Evolutionary conservation across 148 eudicot genomes (phyloP).

Genomic region (Vaccinium macrocarpon): DNA sequence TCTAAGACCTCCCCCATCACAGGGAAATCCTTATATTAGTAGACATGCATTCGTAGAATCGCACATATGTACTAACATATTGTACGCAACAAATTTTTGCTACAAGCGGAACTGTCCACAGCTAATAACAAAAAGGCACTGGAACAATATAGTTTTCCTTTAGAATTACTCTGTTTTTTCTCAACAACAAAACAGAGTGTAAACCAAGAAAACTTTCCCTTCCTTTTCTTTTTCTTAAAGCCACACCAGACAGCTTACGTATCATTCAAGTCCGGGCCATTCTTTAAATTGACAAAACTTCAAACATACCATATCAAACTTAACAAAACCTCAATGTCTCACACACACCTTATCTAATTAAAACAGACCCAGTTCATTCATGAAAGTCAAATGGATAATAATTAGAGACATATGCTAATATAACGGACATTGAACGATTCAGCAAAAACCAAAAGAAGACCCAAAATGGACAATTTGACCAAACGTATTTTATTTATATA

Average conservation of each 20-base stretch:
- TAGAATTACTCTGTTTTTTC: not conserved
- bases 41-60: not conserved
- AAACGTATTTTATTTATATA: not conserved
- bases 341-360: not conserved
- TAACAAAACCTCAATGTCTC: not conserved
- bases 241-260: not conserved
- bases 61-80: not conserved
- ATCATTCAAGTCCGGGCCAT: not conserved
- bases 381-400: not conserved
- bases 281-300: not conserved
- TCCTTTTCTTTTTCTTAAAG: too few relatives aligned
- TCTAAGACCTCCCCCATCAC: not conserved
- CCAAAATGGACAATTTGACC: constrained; percentile 3
- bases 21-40: not conserved
- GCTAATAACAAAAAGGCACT: not conserved
- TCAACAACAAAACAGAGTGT: not conserved
- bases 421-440: not conserved
- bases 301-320: not conserved
- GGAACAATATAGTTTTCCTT: not conserved
- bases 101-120: not conserved
- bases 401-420: not conserved
- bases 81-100: not conserved
- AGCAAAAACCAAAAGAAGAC: not conserved
- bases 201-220: not conserved
- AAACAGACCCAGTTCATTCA: not conserved